Evolutionary conservation across 257 asterid species (phyloP), one percentile per base, ranked within the genome.

Genomic region (Haberlea rhodopensis): DNA sequence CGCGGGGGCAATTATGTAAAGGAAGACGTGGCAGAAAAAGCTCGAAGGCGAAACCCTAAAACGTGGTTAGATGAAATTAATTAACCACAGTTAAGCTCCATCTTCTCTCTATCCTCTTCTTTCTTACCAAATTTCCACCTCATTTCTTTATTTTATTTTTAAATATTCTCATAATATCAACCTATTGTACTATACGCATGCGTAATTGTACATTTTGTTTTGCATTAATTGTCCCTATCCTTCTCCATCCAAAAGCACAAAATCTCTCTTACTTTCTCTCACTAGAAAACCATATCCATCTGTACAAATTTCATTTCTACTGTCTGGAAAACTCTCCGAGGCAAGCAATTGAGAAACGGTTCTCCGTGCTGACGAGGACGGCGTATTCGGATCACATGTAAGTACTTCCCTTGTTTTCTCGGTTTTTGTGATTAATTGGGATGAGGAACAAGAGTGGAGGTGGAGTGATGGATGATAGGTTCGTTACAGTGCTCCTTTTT

Each of bases 21-120:
- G 4, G 6, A 6, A 13, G 48, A 15, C 20, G 51, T 43, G 51
- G 51, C 51, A 43, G 49, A 43, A 43, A 43, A 43, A 43, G 16
- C 51, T 40, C 51, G 3, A 65, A 59, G 21, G 51, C 19, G 20
- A 54, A 53, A 37, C 19, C 15, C 19, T 5, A 16, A 69, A 79
- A 73, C 75, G 45, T n/a, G 59, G 78, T 60, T 63, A 46, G 63
- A 51, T 52, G 15, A 23, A 32, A 52, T 29, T 5, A 40, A 28
- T 52, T 43, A 75, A 79, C 82, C 5, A 55, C 25, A 37, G 80
- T 81, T 2, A 68, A 74, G 53, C 22, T 46, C 15, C 43, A 13
- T 40, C 32, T 70, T 80, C 75, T 69, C 72, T 71, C 72, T 75
- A 73, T 74, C 81, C 75, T 25, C 68, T 72, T 65, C 51, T 43